Evolutionary conservation across 1,284 basidiomycete genomes (phyloP).

Genomic region (Phlebopus sp.): DNA sequence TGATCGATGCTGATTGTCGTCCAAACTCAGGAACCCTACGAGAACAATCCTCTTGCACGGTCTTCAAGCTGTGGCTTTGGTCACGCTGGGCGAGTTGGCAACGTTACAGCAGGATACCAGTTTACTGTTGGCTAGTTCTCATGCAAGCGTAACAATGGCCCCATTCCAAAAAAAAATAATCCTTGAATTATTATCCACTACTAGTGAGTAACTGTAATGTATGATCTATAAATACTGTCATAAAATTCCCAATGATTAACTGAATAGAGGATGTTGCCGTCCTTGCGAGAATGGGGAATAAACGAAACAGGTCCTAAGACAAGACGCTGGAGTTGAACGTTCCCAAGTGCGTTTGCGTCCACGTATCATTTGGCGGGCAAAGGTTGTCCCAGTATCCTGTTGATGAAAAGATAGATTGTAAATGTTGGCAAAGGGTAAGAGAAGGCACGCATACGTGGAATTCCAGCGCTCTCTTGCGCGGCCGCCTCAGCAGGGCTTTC

Average conservation of each 20-base stretch:
- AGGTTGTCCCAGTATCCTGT: slow-evolving; percentile 19
- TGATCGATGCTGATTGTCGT: not conserved
- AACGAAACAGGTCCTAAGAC: not conserved
- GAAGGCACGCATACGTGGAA: slow-evolving; percentile 19
- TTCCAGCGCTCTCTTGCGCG: not conserved
- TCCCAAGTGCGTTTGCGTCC: slow-evolving; percentile 6
- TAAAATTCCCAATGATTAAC: not conserved
- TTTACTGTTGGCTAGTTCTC: too few relatives aligned
- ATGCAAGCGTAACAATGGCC: too few relatives aligned
- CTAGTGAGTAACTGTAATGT: too few relatives aligned
- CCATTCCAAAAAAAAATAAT: too few relatives aligned
- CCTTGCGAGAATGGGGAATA: not conserved
- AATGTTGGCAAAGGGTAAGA: not conserved
- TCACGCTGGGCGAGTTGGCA: too few relatives aligned
- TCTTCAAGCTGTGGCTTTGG: too few relatives aligned
- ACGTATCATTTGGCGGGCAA: slow-evolving; percentile 10
- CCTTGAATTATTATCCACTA: too few relatives aligned
- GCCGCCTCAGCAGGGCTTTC: slow-evolving; percentile 20
- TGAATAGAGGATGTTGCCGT: not conserved
- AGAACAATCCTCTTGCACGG: too few relatives aligned
- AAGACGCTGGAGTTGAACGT: not conserved
- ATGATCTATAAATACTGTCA: too few relatives aligned
- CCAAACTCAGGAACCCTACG: too few relatives aligned
- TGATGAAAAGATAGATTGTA: not conserved
- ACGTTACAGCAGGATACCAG: too few relatives aligned